Evolutionary conservation across 208 protist genomes (phyloP).

Genomic region (Phytomonas francai): DNA sequence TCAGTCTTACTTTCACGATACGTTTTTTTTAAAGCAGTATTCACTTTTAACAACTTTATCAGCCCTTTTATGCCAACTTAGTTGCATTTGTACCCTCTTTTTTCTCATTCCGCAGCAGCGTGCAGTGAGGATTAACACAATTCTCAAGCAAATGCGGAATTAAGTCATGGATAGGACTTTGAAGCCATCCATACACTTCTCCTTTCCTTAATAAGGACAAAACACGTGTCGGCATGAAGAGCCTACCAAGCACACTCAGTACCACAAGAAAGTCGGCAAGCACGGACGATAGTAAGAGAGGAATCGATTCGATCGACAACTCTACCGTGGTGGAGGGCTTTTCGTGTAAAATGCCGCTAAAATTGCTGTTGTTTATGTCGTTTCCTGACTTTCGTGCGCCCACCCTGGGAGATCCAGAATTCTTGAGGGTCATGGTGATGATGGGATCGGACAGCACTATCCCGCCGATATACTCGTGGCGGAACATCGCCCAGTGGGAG

Average conservation of each 20-base stretch:
- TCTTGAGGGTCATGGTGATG: constrained; percentile 28
- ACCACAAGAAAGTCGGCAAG: constrained; percentile 65
- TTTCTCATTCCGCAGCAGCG: constrained; percentile 15
- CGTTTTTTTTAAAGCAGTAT: not conserved
- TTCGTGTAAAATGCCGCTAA: constrained; percentile 15
- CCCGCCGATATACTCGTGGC: constrained; percentile 19
- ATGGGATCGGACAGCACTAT: constrained; percentile 32
- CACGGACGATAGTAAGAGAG: constrained; percentile 32
- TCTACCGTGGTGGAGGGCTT: constrained; percentile 62
- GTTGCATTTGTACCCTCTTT: not conserved
- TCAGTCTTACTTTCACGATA: constrained; percentile 9
- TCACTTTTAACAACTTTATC: not conserved
- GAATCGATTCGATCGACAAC: constrained; percentile 35
- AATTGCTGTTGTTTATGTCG: constrained; percentile 5
- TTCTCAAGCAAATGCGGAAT: constrained; percentile 51
- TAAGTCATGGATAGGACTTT: constrained; percentile 22
- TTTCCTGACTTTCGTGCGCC: not conserved
- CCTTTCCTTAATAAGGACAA: constrained; percentile 9
- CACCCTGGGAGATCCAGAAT: not conserved
- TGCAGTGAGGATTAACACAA: constrained; percentile 40
- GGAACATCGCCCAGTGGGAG: constrained; percentile 35
- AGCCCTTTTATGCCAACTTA: not conserved
- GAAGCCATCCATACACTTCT: not conserved
- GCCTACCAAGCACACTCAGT: constrained; percentile 22
- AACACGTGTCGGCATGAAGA: constrained; percentile 24